Base-by-base conservation (phyloP, 2,329 filamentous ascomycete genomes). In the Atkinsonella texensis region DNA sequence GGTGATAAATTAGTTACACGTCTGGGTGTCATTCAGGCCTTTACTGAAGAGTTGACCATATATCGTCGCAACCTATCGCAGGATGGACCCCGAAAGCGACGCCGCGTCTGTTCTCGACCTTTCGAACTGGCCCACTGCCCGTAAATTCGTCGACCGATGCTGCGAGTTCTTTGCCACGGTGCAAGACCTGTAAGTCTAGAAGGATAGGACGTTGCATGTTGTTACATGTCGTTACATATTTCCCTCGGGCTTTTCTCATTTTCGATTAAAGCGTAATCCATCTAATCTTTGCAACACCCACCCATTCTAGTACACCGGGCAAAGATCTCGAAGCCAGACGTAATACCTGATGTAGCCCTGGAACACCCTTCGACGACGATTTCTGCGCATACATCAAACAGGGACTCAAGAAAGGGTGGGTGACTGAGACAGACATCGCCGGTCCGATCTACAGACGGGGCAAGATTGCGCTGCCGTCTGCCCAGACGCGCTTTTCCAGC, bases 401-500 rank as follows among this genome's bases (percentile, higher is more conserved):
- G 41, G 72, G 70, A 2, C 61, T 75, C 2, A 33, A 61, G 6
- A 70, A 75, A 56, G 71, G 70, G 42, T 75, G 72, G 73, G 65
- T 71, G 0, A 72, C 71, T 2, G 64, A 64, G 35, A 67, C 64
- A 18, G 67, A 71, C 54, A 57, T 75, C 43, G 63, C 70, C 39
- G 74, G 74, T 1, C 65, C 63, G 10, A 70, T 68, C 54, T 78
- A 77, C 55, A 70, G 71, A 1, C 69, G 72, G 6, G 66, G 66
- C 9, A 74, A 72, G 52, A 70, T 80, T 53, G 61, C 67, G 41
- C 55, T 70, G 5, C 77, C 76, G 1, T 68, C 62, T 2, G 62
- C 67, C 9, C 65, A 69, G 38, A 79, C 71, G 31, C 67, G 70
- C 20, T 79, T 68, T 61, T 75, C 79, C 60, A 74, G 71, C 57